Base-by-base conservation (phyloP, 768 basidiomycete species). In the Phlebiopsis flavidoalba region DNA sequence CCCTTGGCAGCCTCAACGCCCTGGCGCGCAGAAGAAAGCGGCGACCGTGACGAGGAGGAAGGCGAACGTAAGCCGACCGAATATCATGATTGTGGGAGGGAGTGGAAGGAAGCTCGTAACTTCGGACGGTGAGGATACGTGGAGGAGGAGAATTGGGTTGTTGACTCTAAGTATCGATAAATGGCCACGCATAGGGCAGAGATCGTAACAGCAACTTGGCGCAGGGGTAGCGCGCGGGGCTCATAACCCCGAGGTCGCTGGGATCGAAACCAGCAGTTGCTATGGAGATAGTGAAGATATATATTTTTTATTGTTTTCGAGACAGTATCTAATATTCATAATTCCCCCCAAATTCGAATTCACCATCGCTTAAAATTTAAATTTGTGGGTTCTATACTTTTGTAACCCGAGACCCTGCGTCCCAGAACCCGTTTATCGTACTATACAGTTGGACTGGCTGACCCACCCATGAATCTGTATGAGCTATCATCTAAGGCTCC, bases 1-100 rank as follows among this genome's bases (percentile, higher is more conserved):
- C 89, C 88, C 68, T 93, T 95, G 35, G 84, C 83, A 12, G 93
- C 93, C 65, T 94, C 88, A 8, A 76, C 91, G 35, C 84, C 80
- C 70, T 85, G 83, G n/a, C 4, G 81, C 83, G 67, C 84, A 88
- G 76, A 92, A 86, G 68, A 91, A 76, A 0, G 89, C 85, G 10
- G 82, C 83, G 59, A 91, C 56, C 26, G 87, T 80, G 48, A 89
- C 75, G 57, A 87, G 71, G 50, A 89, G 69, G 63, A 91, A 80
- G 37, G 80, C 80, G 60, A 90, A 72, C 17, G 84, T 83, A 53
- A 86, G 71, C 62, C 83, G 84, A 63, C 82, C 79, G 66, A 90
- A 84, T 82, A 89, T 73, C 72, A 73, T 73, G 49, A 26, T 85
- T 67, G 65, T 43, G 19, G 48, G 48, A 49, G 19, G 40, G 48